Evolutionary conservation across 345 rosid genomes (phyloP).

Genomic region (Psidium guajava): DNA sequence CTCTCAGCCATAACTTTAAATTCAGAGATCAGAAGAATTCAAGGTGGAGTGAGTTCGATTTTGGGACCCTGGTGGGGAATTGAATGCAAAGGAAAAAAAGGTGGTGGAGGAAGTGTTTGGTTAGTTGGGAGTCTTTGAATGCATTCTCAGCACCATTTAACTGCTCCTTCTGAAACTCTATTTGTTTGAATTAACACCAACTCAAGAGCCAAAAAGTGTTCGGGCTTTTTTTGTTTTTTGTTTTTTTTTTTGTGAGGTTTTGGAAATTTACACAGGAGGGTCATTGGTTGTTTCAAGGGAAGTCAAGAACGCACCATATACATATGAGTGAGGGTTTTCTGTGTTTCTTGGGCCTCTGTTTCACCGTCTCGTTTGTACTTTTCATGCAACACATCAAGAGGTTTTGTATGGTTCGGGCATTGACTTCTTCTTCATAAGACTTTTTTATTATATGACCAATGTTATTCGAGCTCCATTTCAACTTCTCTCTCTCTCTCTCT

Average conservation of each 20-base stretch:
- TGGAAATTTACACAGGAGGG: background rate
- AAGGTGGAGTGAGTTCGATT: background rate
- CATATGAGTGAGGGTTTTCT: background rate
- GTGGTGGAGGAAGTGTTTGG: background rate
- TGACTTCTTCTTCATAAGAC: conserved; percentile 4
- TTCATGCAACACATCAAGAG: background rate
- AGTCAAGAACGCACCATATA: conserved; percentile 14
- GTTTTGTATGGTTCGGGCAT: conserved; percentile 10
- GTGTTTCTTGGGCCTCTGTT: background rate
- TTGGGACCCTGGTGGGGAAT: background rate
- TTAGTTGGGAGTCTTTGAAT: conserved; percentile 3
- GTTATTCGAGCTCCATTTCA: background rate
- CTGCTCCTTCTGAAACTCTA: background rate
- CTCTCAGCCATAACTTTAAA: conserved; percentile 21
- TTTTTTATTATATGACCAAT: background rate
- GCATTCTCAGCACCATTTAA: background rate
- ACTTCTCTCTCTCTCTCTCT: background rate
- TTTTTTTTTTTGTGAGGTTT: background rate
- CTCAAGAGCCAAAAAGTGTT: background rate
- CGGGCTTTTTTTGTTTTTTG: background rate
- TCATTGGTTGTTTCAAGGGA: background rate
- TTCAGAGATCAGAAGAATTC: conserved; percentile 13
- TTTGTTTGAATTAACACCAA: background rate
- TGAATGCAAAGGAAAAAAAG: background rate
- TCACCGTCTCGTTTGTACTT: background rate